Percentiles rank a stretch among this genome's conserved stretches.
Evolutionary conservation across 2,329 filamentous ascomycete species (phyloP).

Genomic region (Penicillium sp.): DNA sequence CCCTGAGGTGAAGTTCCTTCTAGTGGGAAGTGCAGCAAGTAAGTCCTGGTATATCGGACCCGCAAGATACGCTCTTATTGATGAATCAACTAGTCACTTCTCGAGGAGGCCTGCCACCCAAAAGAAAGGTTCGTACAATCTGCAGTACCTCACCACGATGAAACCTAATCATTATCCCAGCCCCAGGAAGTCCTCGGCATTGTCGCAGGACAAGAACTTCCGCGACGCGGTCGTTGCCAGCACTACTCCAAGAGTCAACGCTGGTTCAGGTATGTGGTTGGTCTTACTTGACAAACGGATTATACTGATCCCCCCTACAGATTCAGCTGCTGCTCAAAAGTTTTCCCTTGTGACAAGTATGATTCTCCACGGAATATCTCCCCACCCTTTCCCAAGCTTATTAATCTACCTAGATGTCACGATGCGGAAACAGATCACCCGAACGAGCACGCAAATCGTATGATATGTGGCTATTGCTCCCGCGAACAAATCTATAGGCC

Average conservation of each 20-base stretch:
- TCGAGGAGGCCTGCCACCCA: constrained; percentile 31
- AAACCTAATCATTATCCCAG: constrained; percentile 18
- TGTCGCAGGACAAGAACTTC: constrained; percentile 54
- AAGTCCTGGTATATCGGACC: constrained; percentile 17
- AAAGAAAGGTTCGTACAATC: constrained; percentile 36
- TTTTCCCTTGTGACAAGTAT: constrained; percentile 57
- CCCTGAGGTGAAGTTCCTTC: constrained; percentile 73
- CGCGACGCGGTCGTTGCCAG: constrained; percentile 51
- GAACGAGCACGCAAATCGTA: constrained; percentile 78
- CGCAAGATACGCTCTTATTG: not conserved
- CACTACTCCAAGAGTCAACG: constrained; percentile 57
- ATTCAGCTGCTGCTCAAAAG: constrained; percentile 57
- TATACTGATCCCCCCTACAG: constrained; percentile 31
- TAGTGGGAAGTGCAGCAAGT: constrained; percentile 60
- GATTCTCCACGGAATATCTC: constrained; percentile 12
- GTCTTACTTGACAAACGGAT: not conserved
- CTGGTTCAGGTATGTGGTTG: constrained; percentile 51
- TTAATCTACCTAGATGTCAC: constrained; percentile 59
- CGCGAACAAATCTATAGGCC: constrained; percentile 76
- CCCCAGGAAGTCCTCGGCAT: constrained; percentile 55
- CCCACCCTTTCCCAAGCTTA: not conserved
- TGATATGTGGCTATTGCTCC: constrained; percentile 79
- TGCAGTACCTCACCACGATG: not conserved
- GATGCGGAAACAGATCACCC: constrained; percentile 68
- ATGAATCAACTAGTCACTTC: constrained; percentile 23